These are phyloP conservation scores for Geotrichum bryndzae DNA, from an alignment of 1,139 yeast genomes.

Conservation along the genomic window DNA sequence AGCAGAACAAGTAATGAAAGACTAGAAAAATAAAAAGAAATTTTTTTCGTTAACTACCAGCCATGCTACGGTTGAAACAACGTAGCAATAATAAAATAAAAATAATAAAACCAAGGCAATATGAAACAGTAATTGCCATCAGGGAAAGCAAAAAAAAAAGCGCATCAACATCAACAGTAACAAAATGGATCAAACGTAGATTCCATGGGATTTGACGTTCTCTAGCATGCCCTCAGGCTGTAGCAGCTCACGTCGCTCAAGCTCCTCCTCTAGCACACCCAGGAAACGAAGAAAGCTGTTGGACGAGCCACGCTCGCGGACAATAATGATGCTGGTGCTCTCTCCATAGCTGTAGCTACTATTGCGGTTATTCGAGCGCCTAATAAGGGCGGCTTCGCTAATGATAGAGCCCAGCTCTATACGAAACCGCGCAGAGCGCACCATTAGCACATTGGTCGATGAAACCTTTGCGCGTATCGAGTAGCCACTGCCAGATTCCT, in stretches of 20 bases:
- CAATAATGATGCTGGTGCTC: slow-evolving; percentile 28
- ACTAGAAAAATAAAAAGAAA: neutral
- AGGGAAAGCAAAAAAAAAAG: no score
- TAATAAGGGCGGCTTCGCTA: neutral
- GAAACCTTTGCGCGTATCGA: slow-evolving; percentile 34
- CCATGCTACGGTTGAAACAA: neutral
- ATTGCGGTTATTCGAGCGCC: neutral
- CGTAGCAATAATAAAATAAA: neutral
- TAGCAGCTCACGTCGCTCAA: slow-evolving; percentile 15
- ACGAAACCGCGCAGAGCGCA: slow-evolving; percentile 32
- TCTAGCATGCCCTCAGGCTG: neutral
- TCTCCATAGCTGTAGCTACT: slow-evolving; percentile 11
- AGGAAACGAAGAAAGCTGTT: slow-evolving; percentile 31
- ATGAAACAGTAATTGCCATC: neutral
- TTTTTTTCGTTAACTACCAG: neutral
- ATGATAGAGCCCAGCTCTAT: slow-evolving; percentile 21
- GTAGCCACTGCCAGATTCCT: slow-evolving; percentile 20
- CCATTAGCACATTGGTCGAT: slow-evolving; percentile 33
- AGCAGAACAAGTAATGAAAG: neutral
- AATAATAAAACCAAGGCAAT: neutral
- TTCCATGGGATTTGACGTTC: neutral
- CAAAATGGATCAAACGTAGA: neutral
- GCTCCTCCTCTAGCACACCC: slow-evolving; percentile 30
- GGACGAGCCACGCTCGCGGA: slow-evolving; percentile 32
- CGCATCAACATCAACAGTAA: neutral